A percentile compares a stretch with the other conserved stretches of the same genome.
Evolutionary conservation across 2,329 filamentous ascomycete species (phyloP).

Genomic region (Beauveria brongniartii): DNA sequence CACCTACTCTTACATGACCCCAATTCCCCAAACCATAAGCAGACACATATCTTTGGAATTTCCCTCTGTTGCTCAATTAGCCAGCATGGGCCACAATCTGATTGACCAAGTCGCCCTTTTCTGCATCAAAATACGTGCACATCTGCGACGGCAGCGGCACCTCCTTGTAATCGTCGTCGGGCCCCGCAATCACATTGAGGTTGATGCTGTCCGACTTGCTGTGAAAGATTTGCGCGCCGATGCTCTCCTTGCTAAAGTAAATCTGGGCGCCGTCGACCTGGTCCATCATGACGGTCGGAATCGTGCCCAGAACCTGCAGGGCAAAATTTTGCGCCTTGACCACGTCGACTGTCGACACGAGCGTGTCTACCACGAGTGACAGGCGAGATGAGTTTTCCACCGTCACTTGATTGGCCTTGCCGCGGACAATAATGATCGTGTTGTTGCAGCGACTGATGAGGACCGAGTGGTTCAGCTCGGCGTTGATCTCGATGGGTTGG

Average conservation of each 20-base stretch:
- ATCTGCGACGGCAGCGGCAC: slow-evolving; percentile 85
- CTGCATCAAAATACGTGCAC: slow-evolving; percentile 62
- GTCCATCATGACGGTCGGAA: slow-evolving; percentile 85
- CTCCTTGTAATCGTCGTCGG: slow-evolving; percentile 78
- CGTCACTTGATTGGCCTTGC: slow-evolving; percentile 95
- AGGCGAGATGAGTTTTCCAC: slow-evolving; percentile 83
- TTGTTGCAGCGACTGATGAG: slow-evolving; percentile 90
- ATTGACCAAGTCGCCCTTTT: slow-evolving; percentile 67
- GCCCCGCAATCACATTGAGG: slow-evolving; percentile 66
- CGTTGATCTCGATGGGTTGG: slow-evolving; percentile 71
- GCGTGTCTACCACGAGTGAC: slow-evolving; percentile 78
- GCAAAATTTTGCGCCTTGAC: slow-evolving; percentile 95
- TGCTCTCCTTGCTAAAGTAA: slow-evolving; percentile 76
- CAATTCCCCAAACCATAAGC: background rate
- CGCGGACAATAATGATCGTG: slow-evolving; percentile 78
- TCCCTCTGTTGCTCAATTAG: slow-evolving; percentile 31
- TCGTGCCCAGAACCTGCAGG: slow-evolving; percentile 76
- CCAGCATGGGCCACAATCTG: slow-evolving; percentile 96
- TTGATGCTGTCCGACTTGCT: slow-evolving; percentile 87
- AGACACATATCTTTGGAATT: background rate
- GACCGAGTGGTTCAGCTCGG: slow-evolving; percentile 76
- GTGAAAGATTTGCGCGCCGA: slow-evolving; percentile 73
- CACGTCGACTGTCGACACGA: slow-evolving; percentile 86
- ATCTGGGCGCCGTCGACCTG: slow-evolving; percentile 86
- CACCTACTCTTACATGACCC: slow-evolving; percentile 3